Conservation (phyloP, 371 early-diverging fungal species). For the Mucor circinelloides region DNA sequence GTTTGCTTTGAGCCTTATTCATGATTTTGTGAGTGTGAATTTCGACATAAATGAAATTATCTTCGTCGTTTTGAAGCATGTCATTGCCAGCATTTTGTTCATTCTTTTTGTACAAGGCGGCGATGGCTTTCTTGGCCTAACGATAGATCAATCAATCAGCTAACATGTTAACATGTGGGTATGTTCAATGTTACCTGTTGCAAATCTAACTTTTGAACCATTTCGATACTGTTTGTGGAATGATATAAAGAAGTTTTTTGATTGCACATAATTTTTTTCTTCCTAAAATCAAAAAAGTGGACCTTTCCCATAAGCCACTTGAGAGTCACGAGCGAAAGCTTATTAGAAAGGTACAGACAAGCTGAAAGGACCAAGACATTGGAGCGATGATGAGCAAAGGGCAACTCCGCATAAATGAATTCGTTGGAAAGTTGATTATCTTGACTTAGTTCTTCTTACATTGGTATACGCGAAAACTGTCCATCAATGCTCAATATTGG, state of each 20-base stretch:
- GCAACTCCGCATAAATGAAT: constrained; percentile 3
- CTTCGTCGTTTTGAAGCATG: constrained; percentile 16
- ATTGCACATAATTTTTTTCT: not conserved
- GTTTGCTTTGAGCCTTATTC: constrained; percentile 16
- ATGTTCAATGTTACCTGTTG: constrained; percentile 8
- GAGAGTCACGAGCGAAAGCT: not conserved
- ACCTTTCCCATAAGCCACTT: constrained; percentile 6
- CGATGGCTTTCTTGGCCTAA: constrained; percentile 26
- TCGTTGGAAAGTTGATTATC: not conserved
- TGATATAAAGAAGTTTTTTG: not conserved
- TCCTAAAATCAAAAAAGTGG: constrained; percentile 1
- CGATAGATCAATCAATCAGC: not conserved
- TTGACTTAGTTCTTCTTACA: not conserved
- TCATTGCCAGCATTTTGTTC: constrained; percentile 8
- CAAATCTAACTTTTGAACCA: constrained; percentile 16
- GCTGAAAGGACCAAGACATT: not conserved
- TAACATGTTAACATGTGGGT: not conserved
- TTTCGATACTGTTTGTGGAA: not conserved
- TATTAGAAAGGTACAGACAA: not conserved
- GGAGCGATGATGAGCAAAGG: not conserved
- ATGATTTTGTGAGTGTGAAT: constrained; percentile 23
- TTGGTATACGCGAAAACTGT: not conserved
- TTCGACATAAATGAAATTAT: constrained; percentile 9
- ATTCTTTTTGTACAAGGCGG: constrained; percentile 25
- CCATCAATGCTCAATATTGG: constrained; percentile 1